These are phyloP conservation scores for Blastobotrys peoriensis DNA, from an alignment of 805 yeast species.

Conservation along the genomic window DNA sequence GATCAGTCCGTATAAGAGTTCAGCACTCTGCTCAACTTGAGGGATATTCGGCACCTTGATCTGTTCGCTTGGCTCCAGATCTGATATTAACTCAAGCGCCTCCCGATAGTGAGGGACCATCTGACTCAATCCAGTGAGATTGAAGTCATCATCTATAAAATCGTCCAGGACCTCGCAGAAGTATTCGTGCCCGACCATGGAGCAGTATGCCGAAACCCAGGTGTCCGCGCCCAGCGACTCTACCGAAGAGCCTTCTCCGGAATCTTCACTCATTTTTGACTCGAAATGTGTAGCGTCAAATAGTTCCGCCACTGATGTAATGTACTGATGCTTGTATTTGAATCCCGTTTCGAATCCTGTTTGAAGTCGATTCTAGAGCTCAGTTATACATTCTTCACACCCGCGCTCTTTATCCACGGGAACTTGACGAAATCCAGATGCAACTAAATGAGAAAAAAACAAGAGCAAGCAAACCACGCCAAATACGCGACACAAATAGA, in stretches of 20 bases:
- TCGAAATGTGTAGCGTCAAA: too few relatives aligned
- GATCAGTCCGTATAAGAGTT: conserved; percentile 83
- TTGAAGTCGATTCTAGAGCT: too few relatives aligned
- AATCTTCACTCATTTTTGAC: conserved; percentile 4
- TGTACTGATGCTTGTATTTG: too few relatives aligned
- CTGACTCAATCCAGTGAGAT: conserved; percentile 79
- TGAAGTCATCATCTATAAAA: conserved; percentile 94
- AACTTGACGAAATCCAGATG: too few relatives aligned
- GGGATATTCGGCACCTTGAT: conserved; percentile 63
- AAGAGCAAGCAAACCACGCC: too few relatives aligned
- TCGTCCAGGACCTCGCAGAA: conserved; percentile 89
- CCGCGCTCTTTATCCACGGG: too few relatives aligned
- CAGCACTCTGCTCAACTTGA: conserved; percentile 82
- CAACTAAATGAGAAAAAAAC: too few relatives aligned
- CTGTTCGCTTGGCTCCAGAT: conserved; percentile 60
- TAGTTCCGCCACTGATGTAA: too few relatives aligned
- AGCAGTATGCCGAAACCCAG: conserved; percentile 79
- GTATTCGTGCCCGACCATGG: conserved; percentile 77
- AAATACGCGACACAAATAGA: too few relatives aligned
- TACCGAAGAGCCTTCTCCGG: conserved; percentile 16
- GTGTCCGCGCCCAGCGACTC: conserved; percentile 47
- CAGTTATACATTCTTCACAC: too few relatives aligned
- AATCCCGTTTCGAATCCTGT: too few relatives aligned
- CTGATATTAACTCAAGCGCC: conserved; percentile 85
- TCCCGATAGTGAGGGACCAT: conserved; percentile 88